Evolutionary conservation across 1,139 yeast species (phyloP).

Genomic region (Pichia cactophila): DNA sequence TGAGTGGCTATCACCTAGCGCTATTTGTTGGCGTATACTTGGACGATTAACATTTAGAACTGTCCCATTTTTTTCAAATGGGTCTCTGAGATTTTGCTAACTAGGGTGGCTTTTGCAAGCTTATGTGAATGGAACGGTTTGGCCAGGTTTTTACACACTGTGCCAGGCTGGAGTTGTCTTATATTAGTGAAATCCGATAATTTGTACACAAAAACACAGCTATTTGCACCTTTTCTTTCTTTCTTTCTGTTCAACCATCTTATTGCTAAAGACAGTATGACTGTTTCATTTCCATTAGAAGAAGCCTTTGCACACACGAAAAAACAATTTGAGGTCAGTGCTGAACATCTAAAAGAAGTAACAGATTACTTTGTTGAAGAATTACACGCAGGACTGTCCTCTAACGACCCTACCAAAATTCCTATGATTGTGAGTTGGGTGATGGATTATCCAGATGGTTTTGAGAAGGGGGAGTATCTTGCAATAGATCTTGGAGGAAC

Average conservation of each 20-base stretch:
- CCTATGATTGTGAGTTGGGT: slow-evolving; percentile 99
- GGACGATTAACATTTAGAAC: not conserved
- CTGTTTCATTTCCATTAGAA: slow-evolving; percentile 3
- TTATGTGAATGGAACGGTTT: not conserved
- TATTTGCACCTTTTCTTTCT: not conserved
- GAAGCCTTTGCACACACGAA: slow-evolving; percentile 40
- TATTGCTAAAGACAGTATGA: not conserved
- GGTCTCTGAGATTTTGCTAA: not conserved
- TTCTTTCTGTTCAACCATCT: too few species aligned
- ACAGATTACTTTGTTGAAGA: slow-evolving; percentile 65
- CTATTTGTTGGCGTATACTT: too few species aligned
- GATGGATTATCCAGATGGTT: slow-evolving; percentile 84
- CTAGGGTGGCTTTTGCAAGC: not conserved
- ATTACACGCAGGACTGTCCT: slow-evolving; percentile 63
- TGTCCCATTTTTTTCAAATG: not conserved
- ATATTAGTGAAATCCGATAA: not conserved
- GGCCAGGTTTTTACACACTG: not conserved
- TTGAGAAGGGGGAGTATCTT: slow-evolving; percentile 79
- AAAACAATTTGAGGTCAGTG: slow-evolving; percentile 53
- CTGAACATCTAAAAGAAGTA: slow-evolving; percentile 53
- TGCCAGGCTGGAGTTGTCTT: not conserved
- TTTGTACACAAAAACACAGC: not conserved
- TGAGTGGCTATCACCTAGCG: not conserved
- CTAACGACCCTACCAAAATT: slow-evolving; percentile 70
- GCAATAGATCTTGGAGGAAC: slow-evolving; percentile 97